Evolutionary conservation across 306 rosid genomes (phyloP), one percentile per base, ranked within the genome.

Genomic region (Vachellia pachyceras): DNA sequence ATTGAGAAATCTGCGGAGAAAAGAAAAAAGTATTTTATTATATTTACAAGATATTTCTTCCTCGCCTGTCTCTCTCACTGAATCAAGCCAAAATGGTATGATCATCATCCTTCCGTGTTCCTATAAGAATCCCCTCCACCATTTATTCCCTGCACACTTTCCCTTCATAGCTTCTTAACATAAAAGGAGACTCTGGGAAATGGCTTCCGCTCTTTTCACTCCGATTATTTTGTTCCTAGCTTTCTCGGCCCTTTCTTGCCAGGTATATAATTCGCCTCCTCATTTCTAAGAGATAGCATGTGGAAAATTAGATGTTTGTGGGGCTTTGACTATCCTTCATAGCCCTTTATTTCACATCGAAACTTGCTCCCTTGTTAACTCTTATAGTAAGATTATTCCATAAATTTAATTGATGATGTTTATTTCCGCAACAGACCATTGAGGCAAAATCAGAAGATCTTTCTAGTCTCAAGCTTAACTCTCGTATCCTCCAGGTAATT

Each of bases 401-500:
- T 41, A 13, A 37, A 66, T 17, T 37, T 10, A 20, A 41, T 44
- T 40, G 35, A 41, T 10, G 15, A 20, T n/a, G 35, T 68, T 5
- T 54, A 22, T 15, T 4, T 50, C 82, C 3, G 80, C 69, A 0
- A 61, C 90, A 95, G 99, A 86, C 82, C 49, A 57, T 79, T 80
- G 89, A 86, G 22, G 97, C 77, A 1, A 81, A 87, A 85, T 72
- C 73, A 17, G 66, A 87, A 69, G 80, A 72, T 14, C 78, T 86
- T 39, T 13, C 77, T 68, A 80, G 46, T 73, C 63, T 66, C 68
- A 87, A 93, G 84, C 93, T 91, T 18, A 55, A 86, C 12, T 90
- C 97, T 78, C 92, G 6, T 71, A 89, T 95, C 72, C 97, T 95
- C 70, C 94, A 95, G 97, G 99, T 95, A 69, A 63, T 74, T 20